Conservation (phyloP, 179 eudicot genomes). For the Carnegiea gigantea region DNA sequence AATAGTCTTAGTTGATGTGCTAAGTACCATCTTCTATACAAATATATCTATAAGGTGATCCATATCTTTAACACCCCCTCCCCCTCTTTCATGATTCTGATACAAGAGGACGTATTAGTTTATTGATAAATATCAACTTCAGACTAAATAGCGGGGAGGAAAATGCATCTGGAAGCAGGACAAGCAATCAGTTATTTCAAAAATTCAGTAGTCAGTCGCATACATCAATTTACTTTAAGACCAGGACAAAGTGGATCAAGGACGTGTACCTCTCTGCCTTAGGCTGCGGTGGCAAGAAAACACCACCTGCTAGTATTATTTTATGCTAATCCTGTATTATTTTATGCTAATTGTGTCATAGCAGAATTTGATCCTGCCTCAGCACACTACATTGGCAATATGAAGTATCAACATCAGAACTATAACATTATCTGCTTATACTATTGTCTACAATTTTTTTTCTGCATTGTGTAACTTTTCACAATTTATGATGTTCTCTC, state of each 20-base stretch:
- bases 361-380: not conserved
- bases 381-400: not conserved
- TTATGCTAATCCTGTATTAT: not conserved
- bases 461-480: not conserved
- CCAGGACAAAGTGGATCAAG: not conserved
- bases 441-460: not conserved
- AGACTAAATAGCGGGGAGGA: not conserved
- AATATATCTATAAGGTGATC: not conserved
- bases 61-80: not conserved
- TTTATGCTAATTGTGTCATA: not conserved
- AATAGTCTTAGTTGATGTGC: not conserved
- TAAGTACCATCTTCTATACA: not conserved
- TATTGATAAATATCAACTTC: not conserved
- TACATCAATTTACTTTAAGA: not conserved
- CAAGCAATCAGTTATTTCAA: not conserved
- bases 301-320: not conserved
- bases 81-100: not conserved
- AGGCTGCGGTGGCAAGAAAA: not conserved
- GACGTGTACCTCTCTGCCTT: too few relatives aligned
- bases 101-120: not conserved
- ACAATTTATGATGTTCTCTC: not conserved
- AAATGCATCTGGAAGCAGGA: not conserved
- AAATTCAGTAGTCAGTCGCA: not conserved
- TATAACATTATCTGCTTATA: not conserved
- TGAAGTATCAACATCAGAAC: not conserved